Evolutionary conservation across 495 filamentous ascomycete genomes (phyloP).

Genomic region (Hyphodiscus hymeniophilus): DNA sequence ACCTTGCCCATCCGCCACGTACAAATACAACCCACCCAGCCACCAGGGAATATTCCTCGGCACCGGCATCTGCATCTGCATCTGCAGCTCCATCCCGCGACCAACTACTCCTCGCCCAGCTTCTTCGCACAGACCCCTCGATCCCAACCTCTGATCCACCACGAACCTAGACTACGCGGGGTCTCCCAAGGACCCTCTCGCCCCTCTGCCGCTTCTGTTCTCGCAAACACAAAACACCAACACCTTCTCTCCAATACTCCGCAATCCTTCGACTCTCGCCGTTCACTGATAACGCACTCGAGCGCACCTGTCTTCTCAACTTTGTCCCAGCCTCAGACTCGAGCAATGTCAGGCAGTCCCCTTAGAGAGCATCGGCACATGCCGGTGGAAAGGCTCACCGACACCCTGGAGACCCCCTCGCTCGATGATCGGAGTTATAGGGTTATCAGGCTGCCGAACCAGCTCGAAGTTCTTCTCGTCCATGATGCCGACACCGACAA

Average conservation of each 20-base stretch:
- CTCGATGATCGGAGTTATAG: slow-evolving; percentile 85
- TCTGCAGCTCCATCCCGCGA: slow-evolving; percentile 1
- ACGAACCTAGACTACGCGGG: neutral
- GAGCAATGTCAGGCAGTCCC: slow-evolving; percentile 16
- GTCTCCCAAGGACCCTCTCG: neutral
- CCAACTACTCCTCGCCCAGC: neutral
- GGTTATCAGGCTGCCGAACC: slow-evolving; percentile 75
- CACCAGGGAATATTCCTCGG: slow-evolving; percentile 14
- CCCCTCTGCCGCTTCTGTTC: slow-evolving; percentile 40
- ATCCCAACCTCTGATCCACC: neutral
- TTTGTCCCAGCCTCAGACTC: slow-evolving; percentile 21
- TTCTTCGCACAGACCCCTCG: slow-evolving; percentile 3
- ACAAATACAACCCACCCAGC: slow-evolving; percentile 5
- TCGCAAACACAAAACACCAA: slow-evolving; percentile 40
- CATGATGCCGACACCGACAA: slow-evolving; percentile 96
- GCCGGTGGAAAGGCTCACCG: slow-evolving; percentile 45
- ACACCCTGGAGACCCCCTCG: slow-evolving; percentile 75
- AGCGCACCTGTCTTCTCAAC: slow-evolving; percentile 15
- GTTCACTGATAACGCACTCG: slow-evolving; percentile 23
- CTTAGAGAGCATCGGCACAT: slow-evolving; percentile 20
- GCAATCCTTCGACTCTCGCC: slow-evolving; percentile 17
- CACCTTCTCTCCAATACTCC: neutral
- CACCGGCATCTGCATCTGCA: no score
- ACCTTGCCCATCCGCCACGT: neutral
- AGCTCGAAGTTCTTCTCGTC: slow-evolving; percentile 89